Base-by-base conservation (phyloP, 2,329 filamentous ascomycete genomes). In the Graphium sp. region DNA sequence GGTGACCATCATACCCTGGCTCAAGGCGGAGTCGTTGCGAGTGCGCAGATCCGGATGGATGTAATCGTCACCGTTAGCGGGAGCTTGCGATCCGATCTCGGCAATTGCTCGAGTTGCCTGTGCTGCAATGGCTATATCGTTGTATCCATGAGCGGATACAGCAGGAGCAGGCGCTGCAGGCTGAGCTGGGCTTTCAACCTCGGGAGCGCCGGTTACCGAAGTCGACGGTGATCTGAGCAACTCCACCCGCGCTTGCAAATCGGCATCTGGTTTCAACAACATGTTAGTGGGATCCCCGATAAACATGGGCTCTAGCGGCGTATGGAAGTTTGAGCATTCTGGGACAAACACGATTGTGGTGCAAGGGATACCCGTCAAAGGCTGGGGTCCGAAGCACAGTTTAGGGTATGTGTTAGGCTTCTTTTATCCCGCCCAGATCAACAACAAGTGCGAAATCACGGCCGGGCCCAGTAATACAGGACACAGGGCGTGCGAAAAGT, bases 11-110 rank as follows among this genome's bases (percentile, higher is more conserved):
- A 56, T 55, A 24, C 34, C 34, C 31, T 17, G 35, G 30, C 32
- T 33, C 30, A 24, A 29, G 37, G 48, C 22, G 45, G 38, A 17
- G 39, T 34, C 18, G 46, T 38, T 14, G 40, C 37, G 27, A 33
- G 32, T 21, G 22, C 60, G 53, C 24, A 64, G 48, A 30, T 62
- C 57, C 13, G 60, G 60, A 34, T 64, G 58, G 28, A 64, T 62
- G 35, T 57, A 55, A 34, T 55, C 42, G 38, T 63, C 58, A 37
- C 45, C 45, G 35, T 57, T 53, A 34, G 47, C 30, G 36, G 54
- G 29, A 20, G 27, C 4, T 10, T 24, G 20, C n/a, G n/a, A n/a
- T n/a, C n/a, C n/a, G n/a, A n/a, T n/a, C n/a, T n/a, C n/a, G n/a
- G n/a, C n/a, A n/a, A n/a, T n/a, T n/a, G n/a, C n/a, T n/a, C n/a